These are phyloP conservation scores for Phoma sp. DNA, from an alignment of 2,329 filamentous ascomycete genomes.

Conservation along the genomic window DNA sequence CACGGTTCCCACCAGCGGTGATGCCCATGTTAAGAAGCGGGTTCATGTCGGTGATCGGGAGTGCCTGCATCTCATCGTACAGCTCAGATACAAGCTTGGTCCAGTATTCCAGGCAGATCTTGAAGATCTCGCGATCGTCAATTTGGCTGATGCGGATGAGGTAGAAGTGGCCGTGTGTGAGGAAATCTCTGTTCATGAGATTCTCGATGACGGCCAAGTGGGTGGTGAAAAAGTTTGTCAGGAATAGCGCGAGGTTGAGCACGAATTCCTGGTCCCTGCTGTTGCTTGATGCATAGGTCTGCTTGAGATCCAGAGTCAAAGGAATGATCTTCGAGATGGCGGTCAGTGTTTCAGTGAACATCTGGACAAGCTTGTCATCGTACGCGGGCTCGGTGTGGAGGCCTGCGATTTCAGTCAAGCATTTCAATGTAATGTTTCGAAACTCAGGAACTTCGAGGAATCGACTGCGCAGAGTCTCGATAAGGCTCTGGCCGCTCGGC, in stretches of 20 bases:
- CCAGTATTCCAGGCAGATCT: slow-evolving; percentile 99
- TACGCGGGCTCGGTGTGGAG: slow-evolving; percentile 87
- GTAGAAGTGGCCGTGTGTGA: slow-evolving; percentile 96
- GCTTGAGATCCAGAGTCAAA: slow-evolving; percentile 85
- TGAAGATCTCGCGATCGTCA: slow-evolving; percentile 98
- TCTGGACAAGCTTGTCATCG: slow-evolving; percentile 93
- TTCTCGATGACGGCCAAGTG: slow-evolving; percentile 95
- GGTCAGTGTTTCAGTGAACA: slow-evolving; percentile 97
- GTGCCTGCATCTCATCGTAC: slow-evolving; percentile 97
- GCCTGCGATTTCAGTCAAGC: slow-evolving; percentile 94
- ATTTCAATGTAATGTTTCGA: slow-evolving; percentile 95
- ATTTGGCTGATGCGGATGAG: slow-evolving; percentile 98
- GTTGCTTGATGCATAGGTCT: slow-evolving; percentile 90
- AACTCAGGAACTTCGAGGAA: slow-evolving; percentile 95
- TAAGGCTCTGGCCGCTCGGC: slow-evolving; percentile 65
- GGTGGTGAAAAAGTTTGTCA: slow-evolving; percentile 95
- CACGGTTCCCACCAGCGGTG: slow-evolving; percentile 80
- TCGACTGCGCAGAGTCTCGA: slow-evolving; percentile 88
- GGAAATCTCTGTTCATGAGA: slow-evolving; percentile 90
- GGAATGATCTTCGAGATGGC: slow-evolving; percentile 94
- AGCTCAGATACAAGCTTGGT: slow-evolving; percentile 97
- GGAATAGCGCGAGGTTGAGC: slow-evolving; percentile 92
- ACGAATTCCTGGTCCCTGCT: slow-evolving; percentile 96
- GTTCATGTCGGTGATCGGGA: slow-evolving; percentile 92
- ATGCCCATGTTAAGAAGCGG: slow-evolving; percentile 82